A percentile compares a stretch with the other conserved stretches of the same genome.
Conservation (phyloP, 2,329 filamentous ascomycete species). For the Pseudogymnoascus sp. region DNA sequence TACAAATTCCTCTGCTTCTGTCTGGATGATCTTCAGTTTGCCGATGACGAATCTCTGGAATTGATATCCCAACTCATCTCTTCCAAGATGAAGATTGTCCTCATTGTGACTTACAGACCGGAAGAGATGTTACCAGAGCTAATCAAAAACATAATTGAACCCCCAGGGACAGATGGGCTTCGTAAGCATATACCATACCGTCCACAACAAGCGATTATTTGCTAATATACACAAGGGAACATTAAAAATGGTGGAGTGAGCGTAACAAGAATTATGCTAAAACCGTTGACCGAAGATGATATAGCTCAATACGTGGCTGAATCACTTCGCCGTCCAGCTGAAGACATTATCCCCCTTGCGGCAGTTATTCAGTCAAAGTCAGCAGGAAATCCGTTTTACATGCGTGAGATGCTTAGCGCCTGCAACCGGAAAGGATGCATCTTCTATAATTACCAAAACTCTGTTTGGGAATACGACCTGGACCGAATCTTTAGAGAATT, state of each 20-base stretch:
- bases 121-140: conserved; percentile 54
- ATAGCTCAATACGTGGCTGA: conserved; percentile 75
- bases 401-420: conserved; percentile 81
- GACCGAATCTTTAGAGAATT: conserved; percentile 84
- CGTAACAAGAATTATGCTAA: conserved; percentile 64
- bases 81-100: conserved; percentile 71
- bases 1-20: conserved; percentile 85
- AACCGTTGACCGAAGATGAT: conserved; percentile 69
- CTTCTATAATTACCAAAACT: conserved; percentile 81
- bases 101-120: conserved; percentile 70
- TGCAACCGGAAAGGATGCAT: conserved; percentile 83
- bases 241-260: conserved; percentile 41
- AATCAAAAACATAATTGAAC: conserved; percentile 48
- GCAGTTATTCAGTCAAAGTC: conserved; percentile 86
- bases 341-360: conserved; percentile 69
- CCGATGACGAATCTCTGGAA: conserved; percentile 80
- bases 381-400: conserved; percentile 82
- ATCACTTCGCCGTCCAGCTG: conserved; percentile 66
- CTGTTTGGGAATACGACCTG: conserved; percentile 76
- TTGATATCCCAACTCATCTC: conserved; percentile 74
- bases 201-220: neutral
- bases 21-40: conserved; percentile 84
- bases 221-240: conserved; percentile 25
- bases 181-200: conserved; percentile 19
- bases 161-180: conserved; percentile 47